Percentiles rank a stretch among this genome's conserved stretches.
Conservation (phyloP, 805 yeast species). For the Pichia insulana region DNA sequence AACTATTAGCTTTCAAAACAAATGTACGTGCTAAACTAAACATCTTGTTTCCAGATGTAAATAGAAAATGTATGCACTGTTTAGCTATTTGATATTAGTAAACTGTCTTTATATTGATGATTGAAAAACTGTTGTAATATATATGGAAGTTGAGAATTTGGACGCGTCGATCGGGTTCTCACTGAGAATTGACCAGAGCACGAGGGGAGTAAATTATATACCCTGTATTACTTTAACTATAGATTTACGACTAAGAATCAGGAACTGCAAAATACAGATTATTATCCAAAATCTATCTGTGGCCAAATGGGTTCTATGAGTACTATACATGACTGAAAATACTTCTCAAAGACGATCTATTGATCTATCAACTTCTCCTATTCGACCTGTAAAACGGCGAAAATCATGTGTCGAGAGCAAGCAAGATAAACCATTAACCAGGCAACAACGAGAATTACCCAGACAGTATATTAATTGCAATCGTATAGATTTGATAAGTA, state of each 20-base stretch:
- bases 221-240: too few relatives aligned
- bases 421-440: background rate
- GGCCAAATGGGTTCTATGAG: background rate
- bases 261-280: too few relatives aligned
- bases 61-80: too few relatives aligned
- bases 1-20: background rate
- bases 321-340: background rate
- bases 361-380: background rate
- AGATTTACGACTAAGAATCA: too few relatives aligned
- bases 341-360: background rate
- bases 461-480: slow-evolving; percentile 55
- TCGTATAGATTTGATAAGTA: slow-evolving; percentile 55
- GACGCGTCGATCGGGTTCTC: too few relatives aligned
- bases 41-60: background rate
- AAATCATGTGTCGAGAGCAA: slow-evolving; percentile 1
- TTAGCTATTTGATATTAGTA: background rate
- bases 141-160: too few relatives aligned
- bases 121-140: background rate
- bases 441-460: slow-evolving; percentile 30
- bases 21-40: background rate
- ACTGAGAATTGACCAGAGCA: too few relatives aligned
- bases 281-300: background rate
- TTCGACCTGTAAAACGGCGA: slow-evolving; percentile 4
- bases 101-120: background rate
- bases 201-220: too few relatives aligned